These are phyloP conservation scores for Phytopythium kandeliae DNA, from an alignment of 352 stramenopile species.

Conservation along the genomic window DNA sequence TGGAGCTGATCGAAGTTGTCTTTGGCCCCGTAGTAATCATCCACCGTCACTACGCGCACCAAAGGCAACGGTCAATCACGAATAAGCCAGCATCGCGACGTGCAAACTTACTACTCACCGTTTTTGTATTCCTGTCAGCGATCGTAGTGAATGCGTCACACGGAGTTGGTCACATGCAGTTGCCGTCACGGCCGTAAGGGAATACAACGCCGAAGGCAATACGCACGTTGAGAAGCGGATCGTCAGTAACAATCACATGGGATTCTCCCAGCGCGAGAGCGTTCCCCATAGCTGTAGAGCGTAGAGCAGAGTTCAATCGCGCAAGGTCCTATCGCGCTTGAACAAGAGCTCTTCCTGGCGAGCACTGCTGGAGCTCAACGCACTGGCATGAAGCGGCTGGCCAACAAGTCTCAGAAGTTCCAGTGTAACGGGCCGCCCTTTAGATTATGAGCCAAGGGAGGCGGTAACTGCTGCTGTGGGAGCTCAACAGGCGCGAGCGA, in stretches of 20 bases:
- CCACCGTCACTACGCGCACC: conserved; percentile 17
- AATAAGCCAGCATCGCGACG: not conserved
- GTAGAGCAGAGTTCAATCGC: not conserved
- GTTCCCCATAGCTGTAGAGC: conserved; percentile 28
- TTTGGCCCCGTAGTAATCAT: conserved; percentile 43
- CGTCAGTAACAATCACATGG: conserved; percentile 36
- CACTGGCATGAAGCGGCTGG: no score
- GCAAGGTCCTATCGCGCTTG: not conserved
- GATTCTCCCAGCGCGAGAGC: conserved; percentile 22
- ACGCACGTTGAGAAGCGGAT: conserved; percentile 30
- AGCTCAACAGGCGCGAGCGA: not conserved
- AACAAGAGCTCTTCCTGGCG: no score
- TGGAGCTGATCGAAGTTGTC: conserved; percentile 63
- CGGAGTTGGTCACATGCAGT: no score
- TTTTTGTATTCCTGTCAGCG: conserved; percentile 27
- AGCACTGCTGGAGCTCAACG: no score
- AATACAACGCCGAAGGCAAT: not conserved
- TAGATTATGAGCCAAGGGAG: not conserved
- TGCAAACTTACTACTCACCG: conserved; percentile 4
- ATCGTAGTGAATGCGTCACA: no score
- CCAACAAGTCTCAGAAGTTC: no score
- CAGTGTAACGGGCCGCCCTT: not conserved
- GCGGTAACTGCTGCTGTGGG: not conserved
- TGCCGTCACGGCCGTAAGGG: no score
- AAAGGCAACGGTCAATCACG: not conserved